Evolutionary conservation across 768 basidiomycete genomes (phyloP), one percentile per base, ranked within the genome.

Genomic region (Coprinopsis sp.): DNA sequence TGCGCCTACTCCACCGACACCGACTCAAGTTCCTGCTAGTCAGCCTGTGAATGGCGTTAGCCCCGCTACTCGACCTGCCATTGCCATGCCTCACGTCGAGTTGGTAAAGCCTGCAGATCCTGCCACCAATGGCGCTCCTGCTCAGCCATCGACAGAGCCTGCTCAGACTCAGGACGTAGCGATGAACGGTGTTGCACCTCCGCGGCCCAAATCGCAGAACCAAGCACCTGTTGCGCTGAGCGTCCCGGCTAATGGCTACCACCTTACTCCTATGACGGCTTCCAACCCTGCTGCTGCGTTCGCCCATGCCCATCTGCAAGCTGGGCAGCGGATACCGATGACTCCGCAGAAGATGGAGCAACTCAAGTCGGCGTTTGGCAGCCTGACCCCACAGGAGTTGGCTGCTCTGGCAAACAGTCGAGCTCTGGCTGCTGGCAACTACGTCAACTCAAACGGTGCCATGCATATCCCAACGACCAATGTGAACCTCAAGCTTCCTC

Each of bases 311-410:
- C 60, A 42, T 63, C 56, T 56, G 56, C 56, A 59, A 50, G 58
- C 58, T 47, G 57, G 65, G 41, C 70, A 67, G 37, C 63, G 64
- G 3, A 68, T 66, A 34, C 66, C 67, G 2, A 58, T 84, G 37
- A 77, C 69, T 27, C 49, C 66, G 16, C 83, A 84, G 50, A 81
- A 84, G 54, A 66, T 84, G 60, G 79, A 82, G 58, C 73, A 67
- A 45, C 55, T 84, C 33, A 82, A 83, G 62, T 64, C 74, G 7
- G 78, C 74, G 3, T 76, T 82, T 48, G 74, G 73, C 3, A 70
- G 59, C 44, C 58, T 70, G 51, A 57, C 63, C 44, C 63, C 60
- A 14, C 69, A 67, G 49, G 76, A 74, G 34, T 54, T 71, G 29
- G 65, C 67, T 44, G 54, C 61, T 33, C 56, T 68, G 47, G 52